Evolutionary conservation across 2,329 filamentous ascomycete genomes (phyloP), one percentile per base, ranked within the genome.

Genomic region (Sporothrix protearum): DNA sequence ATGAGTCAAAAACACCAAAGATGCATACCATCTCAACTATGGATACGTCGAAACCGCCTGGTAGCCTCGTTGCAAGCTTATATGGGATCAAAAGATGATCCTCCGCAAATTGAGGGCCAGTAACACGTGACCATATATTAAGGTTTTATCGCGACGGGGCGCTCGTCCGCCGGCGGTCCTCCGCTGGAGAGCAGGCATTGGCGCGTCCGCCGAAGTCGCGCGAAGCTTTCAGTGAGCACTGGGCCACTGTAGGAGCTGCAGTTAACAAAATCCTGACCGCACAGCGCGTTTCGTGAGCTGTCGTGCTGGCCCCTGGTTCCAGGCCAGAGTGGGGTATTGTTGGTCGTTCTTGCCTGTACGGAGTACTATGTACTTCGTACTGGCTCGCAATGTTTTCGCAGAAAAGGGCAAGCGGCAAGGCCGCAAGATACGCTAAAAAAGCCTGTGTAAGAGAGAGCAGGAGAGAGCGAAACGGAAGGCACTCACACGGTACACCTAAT

Each of bases 401-500:
- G 39, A 47, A 66, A 45, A 30, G 45, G 64, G 16, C 64, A 45
- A 51, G 64, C 63, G 45, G 64, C 64, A 49, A 49, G 19, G 36
- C 36, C 59, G 59, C 59, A 66, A 47, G 14, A 36, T 51, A 28
- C 64, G 66, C 66, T 68, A 68, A 68, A 68, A 68, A 68, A 25
- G 64, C 42, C n/a, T 53, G 30, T 39, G 45, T 68, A 53, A 30
- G 25, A 30, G 12, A 47, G 42, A 47, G 14, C 42, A 47, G n/a
- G n/a, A 45, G 53, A 30, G 25, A 47, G 42, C 42, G 14, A 47
- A 47, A 47, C 42, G 42, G 28, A 57, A 57, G 10, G 53, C 53
- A 47, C 10, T 47, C 42, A 16, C 49, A 53, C 25, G 49, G 14
- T n/a, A n/a, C n/a, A n/a, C n/a, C n/a, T n/a, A n/a, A n/a, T n/a